These are phyloP conservation scores for Ilyonectria destructans DNA, from an alignment of 2,329 filamentous ascomycete genomes.

Conservation along the genomic window DNA sequence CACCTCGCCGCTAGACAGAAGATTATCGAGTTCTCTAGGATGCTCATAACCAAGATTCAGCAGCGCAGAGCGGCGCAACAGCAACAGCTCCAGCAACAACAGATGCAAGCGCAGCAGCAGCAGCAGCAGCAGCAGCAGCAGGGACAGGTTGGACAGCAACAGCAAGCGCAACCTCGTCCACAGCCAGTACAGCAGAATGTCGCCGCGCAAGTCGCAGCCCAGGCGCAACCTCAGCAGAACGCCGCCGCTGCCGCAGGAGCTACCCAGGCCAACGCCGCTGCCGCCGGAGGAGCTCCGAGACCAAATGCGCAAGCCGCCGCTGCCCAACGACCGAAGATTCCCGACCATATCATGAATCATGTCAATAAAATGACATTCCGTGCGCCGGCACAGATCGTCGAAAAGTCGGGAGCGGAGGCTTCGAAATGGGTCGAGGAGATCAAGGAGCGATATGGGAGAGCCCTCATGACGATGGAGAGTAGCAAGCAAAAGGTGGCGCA, in stretches of 20 bases:
- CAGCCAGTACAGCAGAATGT: constrained; percentile 41
- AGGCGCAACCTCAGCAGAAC: constrained; percentile 41
- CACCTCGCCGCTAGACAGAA: constrained; percentile 70
- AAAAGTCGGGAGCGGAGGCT: constrained; percentile 61
- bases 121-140: constrained; percentile 46
- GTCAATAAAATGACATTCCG: constrained; percentile 65
- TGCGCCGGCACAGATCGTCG: constrained; percentile 59
- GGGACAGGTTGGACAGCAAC: constrained; percentile 43
- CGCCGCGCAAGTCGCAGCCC: constrained; percentile 41
- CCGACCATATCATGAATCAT: constrained; percentile 64
- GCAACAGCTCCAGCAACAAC: constrained; percentile 52
- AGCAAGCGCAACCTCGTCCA: constrained; percentile 44
- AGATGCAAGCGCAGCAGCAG: constrained; percentile 48
- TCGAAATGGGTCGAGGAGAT: constrained; percentile 66
- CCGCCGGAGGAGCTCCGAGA: constrained; percentile 34
- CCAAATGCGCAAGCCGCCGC: constrained; percentile 45
- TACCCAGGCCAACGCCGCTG: constrained; percentile 29
- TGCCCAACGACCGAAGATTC: constrained; percentile 54
- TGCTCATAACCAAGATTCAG: constrained; percentile 69
- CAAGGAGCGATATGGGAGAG: constrained; percentile 64
- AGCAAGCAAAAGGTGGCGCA: constrained; percentile 58
- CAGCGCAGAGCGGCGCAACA: constrained; percentile 56
- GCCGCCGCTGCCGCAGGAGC: constrained; percentile 26
- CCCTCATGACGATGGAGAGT: constrained; percentile 66
- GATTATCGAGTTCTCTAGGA: constrained; percentile 74